Conservation (phyloP, 306 rosid species). For the Medicago lupulina region DNA sequence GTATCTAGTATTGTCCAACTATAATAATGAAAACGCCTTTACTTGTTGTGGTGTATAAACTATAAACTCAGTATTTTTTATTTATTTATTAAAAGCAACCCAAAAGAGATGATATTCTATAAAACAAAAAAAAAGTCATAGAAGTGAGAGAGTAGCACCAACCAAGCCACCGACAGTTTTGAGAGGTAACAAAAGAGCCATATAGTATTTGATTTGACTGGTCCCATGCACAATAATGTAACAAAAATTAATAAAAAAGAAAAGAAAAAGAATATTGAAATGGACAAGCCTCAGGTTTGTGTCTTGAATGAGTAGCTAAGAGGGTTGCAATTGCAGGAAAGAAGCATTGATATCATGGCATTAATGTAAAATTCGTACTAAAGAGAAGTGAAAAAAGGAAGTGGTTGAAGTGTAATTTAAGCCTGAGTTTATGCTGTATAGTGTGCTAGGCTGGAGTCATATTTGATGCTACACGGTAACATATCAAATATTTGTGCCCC, state of each 20-base stretch:
- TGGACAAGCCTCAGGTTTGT: neutral
- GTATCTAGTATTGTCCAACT: constrained; percentile 41
- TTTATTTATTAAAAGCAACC: constrained; percentile 35
- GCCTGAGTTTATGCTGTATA: neutral
- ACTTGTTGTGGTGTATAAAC: constrained; percentile 49
- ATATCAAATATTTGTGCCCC: neutral
- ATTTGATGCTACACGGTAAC: neutral
- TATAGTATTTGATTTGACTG: constrained; percentile 14
- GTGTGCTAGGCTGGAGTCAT: neutral
- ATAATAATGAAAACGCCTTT: constrained; percentile 41
- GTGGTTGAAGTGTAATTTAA: constrained; percentile 15
- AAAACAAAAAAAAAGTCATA: neutral
- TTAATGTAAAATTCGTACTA: constrained; percentile 37
- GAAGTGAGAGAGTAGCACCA: constrained; percentile 17
- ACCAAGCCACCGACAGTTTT: constrained; percentile 51
- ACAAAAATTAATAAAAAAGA: neutral
- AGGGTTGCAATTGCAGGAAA: constrained; percentile 29
- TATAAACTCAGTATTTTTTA: constrained; percentile 36
- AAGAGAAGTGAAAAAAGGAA: neutral
- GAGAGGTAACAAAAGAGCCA: constrained; percentile 2
- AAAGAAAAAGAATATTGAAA: neutral
- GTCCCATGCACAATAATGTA: constrained; percentile 22
- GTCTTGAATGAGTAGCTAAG: constrained; percentile 15
- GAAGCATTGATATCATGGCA: constrained; percentile 32
- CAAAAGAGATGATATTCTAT: constrained; percentile 26